Evolutionary conservation across 192 early-diverging fungal genomes (phyloP), one percentile per base, ranked within the genome.

Genomic region (Linnemannia elongata): DNA sequence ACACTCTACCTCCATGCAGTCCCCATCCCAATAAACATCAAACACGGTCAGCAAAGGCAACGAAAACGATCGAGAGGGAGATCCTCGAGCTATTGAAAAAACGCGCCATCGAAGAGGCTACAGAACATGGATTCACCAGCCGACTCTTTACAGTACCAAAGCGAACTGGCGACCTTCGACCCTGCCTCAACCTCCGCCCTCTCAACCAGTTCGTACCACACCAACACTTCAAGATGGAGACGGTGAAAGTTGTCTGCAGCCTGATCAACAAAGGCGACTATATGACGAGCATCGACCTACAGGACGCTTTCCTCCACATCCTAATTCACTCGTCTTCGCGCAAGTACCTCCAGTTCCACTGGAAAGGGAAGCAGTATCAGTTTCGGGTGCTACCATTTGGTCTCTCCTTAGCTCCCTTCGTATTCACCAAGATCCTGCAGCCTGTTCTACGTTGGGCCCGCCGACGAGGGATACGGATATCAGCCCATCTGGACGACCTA

Each of bases 261-360:
- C 33, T 85, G 38, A 84, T 89, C 18, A 72, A 77, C 24, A 36
- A 47, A 20, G 69, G 69, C 20, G 60, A 89, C 39, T 78, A 68
- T 54, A 42, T 85, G 55, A 88, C 79, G 1, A 81, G 75, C 24
- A 49, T 73, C 22, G 36, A 73, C 30, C 44, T 45, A 54, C 33
- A 38, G 33, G 82, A 90, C 39, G 83, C 87, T 4, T 87, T 88
- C 30, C 74, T 88, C 33, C 89, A 90, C 35, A 42, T 90, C 0
- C 82, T 85, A 3, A 69, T 90, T 5, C 75, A 82, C 69, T 38
- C 81, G 24, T 55, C 80, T 24, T 82, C 72, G 13, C 44, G 44
- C 44, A 45, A 45, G 6, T 45, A 45, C 44, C 44, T 45, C 0
- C 44, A 45, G 44, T 45, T 85, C 63, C 60, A 77, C 0, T 88